These are phyloP conservation scores for Plantago coronopus DNA, from an alignment of 305 asterid genomes.

Conservation along the genomic window DNA sequence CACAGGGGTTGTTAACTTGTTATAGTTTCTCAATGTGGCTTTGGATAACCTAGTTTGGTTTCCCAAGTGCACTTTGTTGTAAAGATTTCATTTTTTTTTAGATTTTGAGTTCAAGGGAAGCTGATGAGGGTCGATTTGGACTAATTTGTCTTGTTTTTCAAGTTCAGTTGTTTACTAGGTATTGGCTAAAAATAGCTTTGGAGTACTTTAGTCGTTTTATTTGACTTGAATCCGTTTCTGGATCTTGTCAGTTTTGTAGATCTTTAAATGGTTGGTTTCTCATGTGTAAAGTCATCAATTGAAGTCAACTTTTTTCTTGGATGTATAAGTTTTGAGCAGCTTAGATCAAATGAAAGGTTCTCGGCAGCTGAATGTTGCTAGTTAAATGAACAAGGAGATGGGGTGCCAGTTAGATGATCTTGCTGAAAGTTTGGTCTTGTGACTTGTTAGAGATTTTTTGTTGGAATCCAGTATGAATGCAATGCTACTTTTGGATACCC, in stretches of 20 bases:
- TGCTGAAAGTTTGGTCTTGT: neutral
- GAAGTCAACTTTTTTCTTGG: conserved; percentile 6
- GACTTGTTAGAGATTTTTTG: neutral
- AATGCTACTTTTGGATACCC: neutral
- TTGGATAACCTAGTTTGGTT: conserved; percentile 9
- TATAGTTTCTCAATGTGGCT: conserved; percentile 23
- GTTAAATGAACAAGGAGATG: neutral
- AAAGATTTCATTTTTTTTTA: conserved; percentile 18
- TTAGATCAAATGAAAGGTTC: too few relatives aligned
- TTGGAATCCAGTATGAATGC: neutral
- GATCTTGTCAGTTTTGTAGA: neutral
- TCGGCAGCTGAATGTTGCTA: conserved; percentile 13
- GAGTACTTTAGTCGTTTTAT: neutral
- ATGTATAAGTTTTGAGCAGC: conserved; percentile 8
- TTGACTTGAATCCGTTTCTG: conserved; percentile 18
- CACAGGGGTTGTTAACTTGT: neutral
- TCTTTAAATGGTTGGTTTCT: conserved; percentile 6
- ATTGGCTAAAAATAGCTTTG: neutral
- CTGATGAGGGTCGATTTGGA: conserved; percentile 14
- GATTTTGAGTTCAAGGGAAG: conserved; percentile 3
- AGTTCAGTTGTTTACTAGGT: neutral
- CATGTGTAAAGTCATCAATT: conserved; percentile 2
- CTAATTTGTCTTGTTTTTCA: neutral
- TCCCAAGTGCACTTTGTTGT: conserved; percentile 16
- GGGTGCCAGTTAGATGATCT: neutral